These are phyloP conservation scores for Spizellomyces punctatus DNA, from an alignment of 192 early-diverging fungal genomes.

Conservation along the genomic window DNA sequence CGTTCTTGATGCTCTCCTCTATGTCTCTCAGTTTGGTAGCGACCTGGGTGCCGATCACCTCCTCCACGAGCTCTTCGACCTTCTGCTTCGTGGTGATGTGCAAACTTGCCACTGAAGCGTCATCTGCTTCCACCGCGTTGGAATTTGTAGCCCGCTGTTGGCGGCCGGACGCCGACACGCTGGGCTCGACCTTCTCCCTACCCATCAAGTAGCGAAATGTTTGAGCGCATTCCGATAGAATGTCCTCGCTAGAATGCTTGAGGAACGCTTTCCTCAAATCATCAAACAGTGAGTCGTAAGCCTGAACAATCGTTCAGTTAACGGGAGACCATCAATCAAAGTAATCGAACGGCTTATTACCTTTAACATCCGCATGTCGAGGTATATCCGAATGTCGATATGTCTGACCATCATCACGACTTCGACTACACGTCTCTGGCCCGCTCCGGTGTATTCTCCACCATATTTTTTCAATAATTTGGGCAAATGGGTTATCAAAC, in stretches of 20 bases:
- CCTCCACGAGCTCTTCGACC: slow-evolving; percentile 38
- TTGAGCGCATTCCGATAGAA: slow-evolving; percentile 35
- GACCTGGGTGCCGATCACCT: slow-evolving; percentile 23
- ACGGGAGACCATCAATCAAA: slow-evolving; percentile 2
- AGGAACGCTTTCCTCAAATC: slow-evolving; percentile 37
- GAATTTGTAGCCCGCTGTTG: slow-evolving; percentile 10
- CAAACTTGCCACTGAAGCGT: slow-evolving; percentile 19
- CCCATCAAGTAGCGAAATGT: slow-evolving; percentile 33
- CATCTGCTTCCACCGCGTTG: neutral
- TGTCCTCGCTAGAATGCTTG: slow-evolving; percentile 33
- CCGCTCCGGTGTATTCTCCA: slow-evolving; percentile 32
- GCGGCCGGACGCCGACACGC: slow-evolving; percentile 2
- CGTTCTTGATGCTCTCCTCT: neutral
- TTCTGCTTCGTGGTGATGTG: slow-evolving; percentile 19
- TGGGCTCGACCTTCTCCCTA: neutral
- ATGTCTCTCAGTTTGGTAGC: neutral
- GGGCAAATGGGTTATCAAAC: slow-evolving; percentile 37
- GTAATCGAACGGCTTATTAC: neutral
- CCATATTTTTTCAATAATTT: slow-evolving; percentile 45
- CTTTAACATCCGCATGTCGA: slow-evolving; percentile 47
- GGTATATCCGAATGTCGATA: slow-evolving; percentile 41
- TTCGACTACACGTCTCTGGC: slow-evolving; percentile 27
- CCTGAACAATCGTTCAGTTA: neutral
- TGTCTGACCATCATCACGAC: slow-evolving; percentile 32
- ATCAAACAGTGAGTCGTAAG: slow-evolving; percentile 43